Conservation (phyloP, 768 basidiomycete genomes). For the Hygrocybe coccinea region DNA sequence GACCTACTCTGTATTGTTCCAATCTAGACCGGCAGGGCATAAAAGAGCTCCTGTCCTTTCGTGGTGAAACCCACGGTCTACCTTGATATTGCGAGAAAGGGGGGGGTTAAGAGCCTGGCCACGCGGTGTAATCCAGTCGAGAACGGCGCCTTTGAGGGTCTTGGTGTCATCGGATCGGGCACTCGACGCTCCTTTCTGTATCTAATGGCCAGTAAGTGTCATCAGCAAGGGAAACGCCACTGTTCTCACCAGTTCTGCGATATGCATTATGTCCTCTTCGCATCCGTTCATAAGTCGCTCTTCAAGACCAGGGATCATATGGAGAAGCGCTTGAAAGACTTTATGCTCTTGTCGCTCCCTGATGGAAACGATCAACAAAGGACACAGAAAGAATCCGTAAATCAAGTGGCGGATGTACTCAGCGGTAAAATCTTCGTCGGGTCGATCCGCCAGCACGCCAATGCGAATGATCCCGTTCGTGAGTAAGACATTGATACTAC, state of each 20-base stretch:
- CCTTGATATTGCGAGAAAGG: slow-evolving; percentile 12
- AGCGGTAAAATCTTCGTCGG: slow-evolving; percentile 1
- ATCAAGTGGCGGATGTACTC: slow-evolving; percentile 7
- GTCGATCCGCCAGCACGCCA: slow-evolving; percentile 5
- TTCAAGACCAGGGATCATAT: slow-evolving; percentile 13
- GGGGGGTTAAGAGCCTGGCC: slow-evolving; percentile 6
- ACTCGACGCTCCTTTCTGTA: too few relatives aligned
- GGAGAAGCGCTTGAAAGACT: slow-evolving; percentile 14
- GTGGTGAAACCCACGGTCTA: slow-evolving; percentile 12
- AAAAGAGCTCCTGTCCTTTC: neutral
- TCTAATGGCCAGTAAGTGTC: slow-evolving; percentile 6
- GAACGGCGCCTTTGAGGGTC: slow-evolving; percentile 7
- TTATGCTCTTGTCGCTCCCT: slow-evolving; percentile 14
- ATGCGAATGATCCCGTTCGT: slow-evolving; percentile 12
- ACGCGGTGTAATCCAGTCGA: slow-evolving; percentile 17
- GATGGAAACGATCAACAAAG: neutral
- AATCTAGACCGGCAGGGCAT: neutral
- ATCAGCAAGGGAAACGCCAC: neutral
- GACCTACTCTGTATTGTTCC: slow-evolving; percentile 1
- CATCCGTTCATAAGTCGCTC: slow-evolving; percentile 9
- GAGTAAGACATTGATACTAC: slow-evolving; percentile 16
- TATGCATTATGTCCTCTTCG: slow-evolving; percentile 11
- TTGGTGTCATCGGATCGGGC: slow-evolving; percentile 6
- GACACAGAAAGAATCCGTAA: neutral
- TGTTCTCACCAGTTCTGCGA: slow-evolving; percentile 16